Conservation (phyloP, 352 stramenopile species). For the Plasmopara halstedii region DNA sequence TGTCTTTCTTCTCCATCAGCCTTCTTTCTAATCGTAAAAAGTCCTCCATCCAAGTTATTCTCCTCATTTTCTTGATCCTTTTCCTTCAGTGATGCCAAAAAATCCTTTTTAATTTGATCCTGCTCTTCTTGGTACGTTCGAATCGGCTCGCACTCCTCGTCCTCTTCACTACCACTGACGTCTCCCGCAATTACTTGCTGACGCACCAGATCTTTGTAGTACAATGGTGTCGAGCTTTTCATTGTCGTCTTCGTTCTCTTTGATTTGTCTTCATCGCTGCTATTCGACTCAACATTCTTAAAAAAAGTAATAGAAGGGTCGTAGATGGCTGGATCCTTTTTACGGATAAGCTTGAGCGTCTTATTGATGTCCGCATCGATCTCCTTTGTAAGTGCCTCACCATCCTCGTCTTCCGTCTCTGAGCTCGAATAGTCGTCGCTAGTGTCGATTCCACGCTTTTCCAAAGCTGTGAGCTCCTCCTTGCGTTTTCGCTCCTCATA, state of each 20-base stretch:
- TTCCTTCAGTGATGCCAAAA: constrained; percentile 45
- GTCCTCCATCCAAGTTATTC: constrained; percentile 61
- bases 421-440: constrained; percentile 56
- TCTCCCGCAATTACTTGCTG: constrained; percentile 90
- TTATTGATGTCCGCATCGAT: constrained; percentile 73
- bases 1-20: constrained; percentile 40
- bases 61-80: constrained; percentile 56
- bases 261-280: constrained; percentile 17
- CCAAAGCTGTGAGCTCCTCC: constrained; percentile 61
- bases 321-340: constrained; percentile 90
- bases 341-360: constrained; percentile 87
- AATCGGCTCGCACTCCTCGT: constrained; percentile 32
- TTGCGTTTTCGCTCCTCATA: constrained; percentile 76
- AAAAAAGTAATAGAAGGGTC: constrained; percentile 89
- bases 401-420: constrained; percentile 81
- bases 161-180: constrained; percentile 57
- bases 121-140: constrained; percentile 69
- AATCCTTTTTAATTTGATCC: constrained; percentile 54
- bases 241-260: constrained; percentile 24
- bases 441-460: constrained; percentile 24
- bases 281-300: constrained; percentile 25
- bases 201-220: constrained; percentile 94
- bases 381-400: constrained; percentile 61
- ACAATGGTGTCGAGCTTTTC: constrained; percentile 40
- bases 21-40: constrained; percentile 73